Percentiles rank a stretch among this genome's conserved stretches.
These are phyloP conservation scores for Ascosphaera aggregata DNA, from an alignment of 2,329 filamentous ascomycete species.

Conservation along the genomic window DNA sequence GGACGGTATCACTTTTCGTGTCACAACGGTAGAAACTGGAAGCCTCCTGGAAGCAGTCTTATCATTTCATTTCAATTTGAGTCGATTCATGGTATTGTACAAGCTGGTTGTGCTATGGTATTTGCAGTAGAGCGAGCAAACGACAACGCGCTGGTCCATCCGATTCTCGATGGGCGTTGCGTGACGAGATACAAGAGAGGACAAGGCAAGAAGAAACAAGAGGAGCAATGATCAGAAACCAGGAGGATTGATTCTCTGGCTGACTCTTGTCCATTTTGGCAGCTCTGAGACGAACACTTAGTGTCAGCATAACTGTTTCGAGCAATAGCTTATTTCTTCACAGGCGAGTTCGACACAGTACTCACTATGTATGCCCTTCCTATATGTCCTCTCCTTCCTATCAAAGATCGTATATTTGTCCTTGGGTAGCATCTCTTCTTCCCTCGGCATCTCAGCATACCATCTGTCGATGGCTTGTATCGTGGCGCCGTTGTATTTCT, in stretches of 20 bases:
- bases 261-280: constrained; percentile 87
- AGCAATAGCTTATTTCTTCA: too few relatives aligned
- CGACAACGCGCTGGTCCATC: too few relatives aligned
- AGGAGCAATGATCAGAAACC: constrained; percentile 42
- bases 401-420: constrained; percentile 99
- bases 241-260: constrained; percentile 79
- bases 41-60: too few relatives aligned
- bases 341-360: neutral
- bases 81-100: neutral
- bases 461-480: constrained; percentile 63
- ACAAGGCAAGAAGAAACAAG: neutral
- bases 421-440: constrained; percentile 82
- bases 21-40: too few relatives aligned
- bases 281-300: constrained; percentile 30
- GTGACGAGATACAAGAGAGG: too few relatives aligned
- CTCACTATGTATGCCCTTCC: constrained; percentile 95
- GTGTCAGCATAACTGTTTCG: constrained; percentile 2
- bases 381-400: constrained; percentile 81
- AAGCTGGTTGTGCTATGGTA: too few relatives aligned
- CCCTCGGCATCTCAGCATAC: constrained; percentile 89
- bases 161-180: too few relatives aligned
- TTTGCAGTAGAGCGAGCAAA: too few relatives aligned
- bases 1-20: too few relatives aligned
- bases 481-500: constrained; percentile 39
- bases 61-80: too few relatives aligned